These are phyloP conservation scores for Eremothecium coryli DNA, from an alignment of 1,139 yeast genomes.

Conservation along the genomic window DNA sequence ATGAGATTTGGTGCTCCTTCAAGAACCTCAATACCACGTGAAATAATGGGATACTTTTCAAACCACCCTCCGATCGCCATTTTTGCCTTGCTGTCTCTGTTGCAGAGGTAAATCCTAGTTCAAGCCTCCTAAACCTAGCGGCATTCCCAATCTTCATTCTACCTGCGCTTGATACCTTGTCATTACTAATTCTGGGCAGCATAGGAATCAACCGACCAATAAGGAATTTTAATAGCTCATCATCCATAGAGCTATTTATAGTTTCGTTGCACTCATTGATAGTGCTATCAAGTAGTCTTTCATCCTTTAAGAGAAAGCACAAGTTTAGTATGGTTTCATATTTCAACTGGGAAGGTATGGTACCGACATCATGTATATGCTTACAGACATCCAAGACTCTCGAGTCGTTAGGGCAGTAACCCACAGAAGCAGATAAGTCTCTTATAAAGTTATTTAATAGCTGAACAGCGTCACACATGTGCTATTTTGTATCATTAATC, in stretches of 20 bases:
- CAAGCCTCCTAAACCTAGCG: constrained; percentile 9
- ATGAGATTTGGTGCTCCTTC: constrained; percentile 17
- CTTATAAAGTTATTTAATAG: no score
- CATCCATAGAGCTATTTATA: neutral
- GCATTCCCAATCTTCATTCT: constrained; percentile 4
- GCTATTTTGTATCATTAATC: no score
- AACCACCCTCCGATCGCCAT: constrained; percentile 24
- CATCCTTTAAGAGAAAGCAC: neutral
- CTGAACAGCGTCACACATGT: no score
- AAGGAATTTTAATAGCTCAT: constrained; percentile 1
- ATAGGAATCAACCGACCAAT: constrained; percentile 7
- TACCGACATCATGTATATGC: no score
- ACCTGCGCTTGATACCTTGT: constrained; percentile 7
- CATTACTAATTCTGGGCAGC: constrained; percentile 7
- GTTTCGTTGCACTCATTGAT: constrained; percentile 1
- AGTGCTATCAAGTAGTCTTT: constrained; percentile 1
- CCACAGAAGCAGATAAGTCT: no score
- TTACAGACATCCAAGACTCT: no score
- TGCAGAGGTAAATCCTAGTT: constrained; percentile 14
- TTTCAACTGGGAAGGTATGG: no score
- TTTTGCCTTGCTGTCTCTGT: constrained; percentile 16
- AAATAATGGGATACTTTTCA: constrained; percentile 22
- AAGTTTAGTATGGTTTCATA: no score
- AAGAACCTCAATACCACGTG: constrained; percentile 17
- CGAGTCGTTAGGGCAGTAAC: no score